Base-by-base conservation (phyloP, 2,329 filamentous ascomycete genomes). In the Coniella lustricola region DNA sequence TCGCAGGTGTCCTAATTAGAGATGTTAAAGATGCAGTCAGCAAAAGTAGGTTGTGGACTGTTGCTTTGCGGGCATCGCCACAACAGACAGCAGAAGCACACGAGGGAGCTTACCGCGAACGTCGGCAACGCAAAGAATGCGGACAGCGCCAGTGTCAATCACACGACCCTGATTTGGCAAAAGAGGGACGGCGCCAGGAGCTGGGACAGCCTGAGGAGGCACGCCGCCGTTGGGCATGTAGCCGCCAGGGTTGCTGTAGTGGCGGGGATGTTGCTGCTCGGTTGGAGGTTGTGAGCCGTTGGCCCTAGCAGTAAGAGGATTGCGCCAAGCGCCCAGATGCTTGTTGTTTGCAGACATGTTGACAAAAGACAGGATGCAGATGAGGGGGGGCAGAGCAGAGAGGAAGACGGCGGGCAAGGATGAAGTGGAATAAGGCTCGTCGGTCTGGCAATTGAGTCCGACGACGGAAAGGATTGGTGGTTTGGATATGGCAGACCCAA, bases 1-100 rank as follows among this genome's bases (percentile, higher is more conserved):
- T 71, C 85, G 83, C 59, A 98, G 75, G 68, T 97, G 96, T 69
- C 93, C 93, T 98, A 59, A 47, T 39, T 18, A 48, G n/a, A 34
- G 56, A 29, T 3, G n/a, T 5, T 22, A 35, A 3, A 43, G 55
- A 53, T 22, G 42, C 31, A 32, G 44, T 53, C 41, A 50, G 52
- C 31, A 31, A 20, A 34, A 13, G 37, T 36, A 40, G 16, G 3
- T 16, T 5, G 21, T n/a, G 4, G 21, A 16, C 7, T 10, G 9
- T 12, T 13, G 14, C 39, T 35, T 1, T n/a, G n/a, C n/a, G n/a
- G n/a, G n/a, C n/a, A n/a, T n/a, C n/a, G n/a, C n/a, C n/a, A n/a
- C n/a, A n/a, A n/a, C n/a, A n/a, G n/a, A n/a, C n/a, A n/a, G n/a
- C n/a, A n/a, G n/a, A n/a, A n/a, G 17, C 37, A 31, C 34, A 25